Evolutionary conservation across 768 basidiomycete species (phyloP).

Genomic region (Rhizopogon vinicolor): DNA sequence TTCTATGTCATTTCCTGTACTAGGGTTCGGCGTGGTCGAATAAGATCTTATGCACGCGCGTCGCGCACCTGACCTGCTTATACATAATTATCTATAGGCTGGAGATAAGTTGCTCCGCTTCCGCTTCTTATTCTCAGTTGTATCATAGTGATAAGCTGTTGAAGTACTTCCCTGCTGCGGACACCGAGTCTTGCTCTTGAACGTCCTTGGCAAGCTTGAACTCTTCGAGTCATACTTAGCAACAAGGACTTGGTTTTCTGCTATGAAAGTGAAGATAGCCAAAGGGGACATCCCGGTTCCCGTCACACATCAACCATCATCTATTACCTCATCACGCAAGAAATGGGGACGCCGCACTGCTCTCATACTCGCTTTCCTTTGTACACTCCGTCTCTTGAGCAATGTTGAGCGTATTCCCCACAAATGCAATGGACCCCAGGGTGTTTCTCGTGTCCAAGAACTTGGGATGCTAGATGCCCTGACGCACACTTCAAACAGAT

Average conservation of each 20-base stretch:
- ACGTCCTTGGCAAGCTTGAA: neutral
- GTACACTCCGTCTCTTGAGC: slow-evolving; percentile 8
- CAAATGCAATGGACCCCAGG: neutral
- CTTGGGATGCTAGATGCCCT: slow-evolving; percentile 12
- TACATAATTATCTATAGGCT: neutral
- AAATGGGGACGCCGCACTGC: slow-evolving; percentile 10
- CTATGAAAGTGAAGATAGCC: slow-evolving; percentile 16
- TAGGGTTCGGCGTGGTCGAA: no score
- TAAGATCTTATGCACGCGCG: no score
- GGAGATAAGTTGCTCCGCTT: neutral
- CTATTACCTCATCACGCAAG: slow-evolving; percentile 2
- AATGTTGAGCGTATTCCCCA: neutral
- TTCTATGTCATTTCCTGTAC: neutral
- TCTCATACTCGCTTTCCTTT: slow-evolving; percentile 2
- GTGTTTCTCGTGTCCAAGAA: neutral
- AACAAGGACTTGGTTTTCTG: neutral
- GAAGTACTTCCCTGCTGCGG: no score
- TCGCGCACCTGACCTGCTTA: no score
- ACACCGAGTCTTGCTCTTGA: neutral
- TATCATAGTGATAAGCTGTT: no score
- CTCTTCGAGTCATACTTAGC: no score
- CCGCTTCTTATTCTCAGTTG: neutral
- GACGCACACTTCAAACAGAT: slow-evolving; percentile 8
- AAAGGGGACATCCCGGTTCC: slow-evolving; percentile 14
- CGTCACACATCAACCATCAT: slow-evolving; percentile 4